Conservation (phyloP, 768 basidiomycete genomes). For the Pisolithus orientalis region DNA sequence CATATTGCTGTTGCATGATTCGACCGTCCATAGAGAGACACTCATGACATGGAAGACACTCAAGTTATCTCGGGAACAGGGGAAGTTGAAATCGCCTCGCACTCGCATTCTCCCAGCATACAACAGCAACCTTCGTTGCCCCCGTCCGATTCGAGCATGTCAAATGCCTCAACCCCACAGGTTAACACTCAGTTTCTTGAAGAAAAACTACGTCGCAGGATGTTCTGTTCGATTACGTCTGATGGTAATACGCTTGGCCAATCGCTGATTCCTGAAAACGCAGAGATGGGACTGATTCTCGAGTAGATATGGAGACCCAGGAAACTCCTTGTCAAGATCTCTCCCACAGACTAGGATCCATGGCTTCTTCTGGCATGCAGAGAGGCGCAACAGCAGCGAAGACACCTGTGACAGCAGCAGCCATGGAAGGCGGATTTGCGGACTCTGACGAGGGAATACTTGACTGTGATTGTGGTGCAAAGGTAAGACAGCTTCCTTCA, state of each 20-base stretch:
- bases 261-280: not conserved
- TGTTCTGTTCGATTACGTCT: conserved; percentile 7
- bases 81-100: conserved; percentile 21
- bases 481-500: conserved; percentile 30
- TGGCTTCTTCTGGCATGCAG: not conserved
- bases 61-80: conserved; percentile 37
- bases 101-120: conserved; percentile 14
- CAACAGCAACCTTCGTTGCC: conserved; percentile 16
- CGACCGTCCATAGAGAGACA: conserved; percentile 11
- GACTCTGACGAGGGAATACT: conserved; percentile 33
- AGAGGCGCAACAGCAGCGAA: not conserved
- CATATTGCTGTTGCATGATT: not conserved
- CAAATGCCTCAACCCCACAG: conserved; percentile 19
- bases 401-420: not conserved
- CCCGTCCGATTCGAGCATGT: conserved; percentile 20
- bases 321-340: conserved; percentile 6
- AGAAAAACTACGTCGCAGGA: conserved; percentile 18
- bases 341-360: conserved; percentile 29
- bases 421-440: conserved; percentile 6
- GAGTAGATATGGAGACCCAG: conserved; percentile 30
- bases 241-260: conserved; percentile 48
- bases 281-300: not conserved
- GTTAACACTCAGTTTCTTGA: conserved; percentile 37
- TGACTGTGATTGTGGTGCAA: conserved; percentile 67
- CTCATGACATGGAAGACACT: conserved; percentile 41